Conservation (phyloP, 352 stramenopile species). For the Peronospora belbahrii region DNA sequence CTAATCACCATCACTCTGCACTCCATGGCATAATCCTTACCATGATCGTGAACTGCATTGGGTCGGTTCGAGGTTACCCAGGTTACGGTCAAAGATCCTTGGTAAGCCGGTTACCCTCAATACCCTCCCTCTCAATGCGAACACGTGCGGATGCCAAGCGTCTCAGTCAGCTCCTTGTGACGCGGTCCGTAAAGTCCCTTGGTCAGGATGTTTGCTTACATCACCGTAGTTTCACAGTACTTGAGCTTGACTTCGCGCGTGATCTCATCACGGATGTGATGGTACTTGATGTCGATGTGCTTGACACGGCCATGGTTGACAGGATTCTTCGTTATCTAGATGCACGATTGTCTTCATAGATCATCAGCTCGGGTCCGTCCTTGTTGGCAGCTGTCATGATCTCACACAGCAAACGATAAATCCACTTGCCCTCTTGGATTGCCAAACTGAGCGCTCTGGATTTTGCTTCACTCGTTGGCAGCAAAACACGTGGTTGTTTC, state of each 20-base stretch:
- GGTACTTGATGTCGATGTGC: no score
- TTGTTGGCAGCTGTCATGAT: background rate
- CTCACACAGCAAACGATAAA: conserved; percentile 3
- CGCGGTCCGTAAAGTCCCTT: background rate
- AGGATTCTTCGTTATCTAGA: no score
- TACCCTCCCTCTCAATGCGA: background rate
- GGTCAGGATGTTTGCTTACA: background rate
- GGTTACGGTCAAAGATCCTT: no score
- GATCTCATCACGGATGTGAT: no score
- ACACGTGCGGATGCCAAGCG: background rate
- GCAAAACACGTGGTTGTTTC: background rate
- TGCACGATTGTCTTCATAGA: no score
- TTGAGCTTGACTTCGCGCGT: conserved; percentile 13
- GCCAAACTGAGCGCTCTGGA: conserved; percentile 2
- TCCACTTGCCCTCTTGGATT: conserved; percentile 1
- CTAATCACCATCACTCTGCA: no score
- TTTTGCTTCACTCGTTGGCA: conserved; percentile 7
- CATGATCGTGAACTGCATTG: no score
- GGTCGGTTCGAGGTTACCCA: no score
- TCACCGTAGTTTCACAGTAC: background rate
- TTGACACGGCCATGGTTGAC: no score
- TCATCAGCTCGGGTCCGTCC: background rate
- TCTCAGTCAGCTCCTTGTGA: background rate
- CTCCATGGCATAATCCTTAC: no score
- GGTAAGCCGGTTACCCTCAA: no score